These are phyloP conservation scores for Mycena galericulata DNA, from an alignment of 768 basidiomycete species.

Conservation along the genomic window DNA sequence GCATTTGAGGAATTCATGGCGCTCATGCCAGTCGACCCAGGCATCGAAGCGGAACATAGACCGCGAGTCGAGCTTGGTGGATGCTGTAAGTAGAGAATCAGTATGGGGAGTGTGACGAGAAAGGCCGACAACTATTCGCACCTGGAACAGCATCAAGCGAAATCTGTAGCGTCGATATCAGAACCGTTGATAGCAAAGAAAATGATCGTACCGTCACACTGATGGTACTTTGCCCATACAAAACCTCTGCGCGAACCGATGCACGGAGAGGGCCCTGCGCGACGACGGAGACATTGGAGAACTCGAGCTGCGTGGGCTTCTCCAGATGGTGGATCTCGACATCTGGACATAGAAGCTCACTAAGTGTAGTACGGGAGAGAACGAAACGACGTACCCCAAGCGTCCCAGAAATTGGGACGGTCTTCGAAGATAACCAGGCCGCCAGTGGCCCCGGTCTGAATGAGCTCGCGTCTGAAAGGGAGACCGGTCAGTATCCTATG, in stretches of 20 bases:
- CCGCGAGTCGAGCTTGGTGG: constrained; percentile 72
- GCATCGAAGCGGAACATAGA: constrained; percentile 88
- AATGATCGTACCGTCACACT: constrained; percentile 68
- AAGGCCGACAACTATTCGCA: constrained; percentile 42
- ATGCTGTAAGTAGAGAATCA: constrained; percentile 51
- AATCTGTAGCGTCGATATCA: constrained; percentile 57
- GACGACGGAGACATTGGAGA: constrained; percentile 73
- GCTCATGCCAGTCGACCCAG: constrained; percentile 89
- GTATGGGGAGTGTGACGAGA: not conserved
- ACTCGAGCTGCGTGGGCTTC: constrained; percentile 78
- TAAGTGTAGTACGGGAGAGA: not conserved
- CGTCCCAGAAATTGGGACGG: constrained; percentile 89
- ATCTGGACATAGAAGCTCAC: constrained; percentile 55
- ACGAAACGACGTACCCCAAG: constrained; percentile 71
- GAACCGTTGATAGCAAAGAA: not conserved
- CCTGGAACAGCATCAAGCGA: constrained; percentile 88
- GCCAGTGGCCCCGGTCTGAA: constrained; percentile 78
- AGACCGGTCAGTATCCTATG: not conserved
- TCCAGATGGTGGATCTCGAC: constrained; percentile 96
- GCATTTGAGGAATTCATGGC: constrained; percentile 94
- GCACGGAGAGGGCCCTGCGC: constrained; percentile 88
- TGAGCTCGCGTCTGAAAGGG: constrained; percentile 80
- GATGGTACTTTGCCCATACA: constrained; percentile 83
- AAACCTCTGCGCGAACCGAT: constrained; percentile 73
- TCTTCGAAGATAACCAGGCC: constrained; percentile 94